Base-by-base conservation (phyloP, 2,329 filamentous ascomycete genomes). In the Talaromyces piceae region DNA sequence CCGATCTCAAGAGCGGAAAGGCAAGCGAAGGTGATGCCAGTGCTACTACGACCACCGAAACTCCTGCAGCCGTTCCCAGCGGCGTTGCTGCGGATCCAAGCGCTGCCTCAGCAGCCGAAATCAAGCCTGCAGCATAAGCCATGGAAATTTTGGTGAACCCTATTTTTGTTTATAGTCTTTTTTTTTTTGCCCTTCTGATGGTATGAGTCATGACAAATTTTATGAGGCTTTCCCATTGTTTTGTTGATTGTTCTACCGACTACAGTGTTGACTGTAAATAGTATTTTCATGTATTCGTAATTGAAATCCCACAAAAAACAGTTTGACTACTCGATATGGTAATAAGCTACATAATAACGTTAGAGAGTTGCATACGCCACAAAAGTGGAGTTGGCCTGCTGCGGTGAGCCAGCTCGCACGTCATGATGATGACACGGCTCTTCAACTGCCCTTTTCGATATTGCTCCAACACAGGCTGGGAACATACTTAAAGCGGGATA, bases 1-100 rank as follows among this genome's bases (percentile, higher is more conserved):
- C 91, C 46, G 83, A 95, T 58, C 71, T 98, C 59, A 96, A 96
- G 84, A 84, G 63, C 44, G 71, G 71, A 44, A 76, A 77, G 61
- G 54, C 61, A 6, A 65, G 75, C 62, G 58, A 66, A 45, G 31
- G 55, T 7, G 63, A 69, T 54, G 62, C 63, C 45, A 72, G 68
- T 58, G 61, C 63, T 45, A 72, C 68, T 58, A 67, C 54, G 33
- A 52, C 50, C 13, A 41, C 45, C 27, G 31, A 28, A 5, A 16
- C n/a, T 20, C 12, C 45, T 46, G n/a, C n/a, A n/a, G n/a, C n/a
- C n/a, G n/a, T n/a, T 45, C 23, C 33, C 28, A 16, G 39, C 22
- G 31, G 41, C 43, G 13, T 30, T 28, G 26, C 23, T 30, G 25
- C 20, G 22, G 45, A 22, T 23, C 8, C 28, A 9, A 47, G 9